These are phyloP conservation scores for Tubosaeta brunneosetosa DNA, from an alignment of 768 basidiomycete genomes.

Conservation along the genomic window DNA sequence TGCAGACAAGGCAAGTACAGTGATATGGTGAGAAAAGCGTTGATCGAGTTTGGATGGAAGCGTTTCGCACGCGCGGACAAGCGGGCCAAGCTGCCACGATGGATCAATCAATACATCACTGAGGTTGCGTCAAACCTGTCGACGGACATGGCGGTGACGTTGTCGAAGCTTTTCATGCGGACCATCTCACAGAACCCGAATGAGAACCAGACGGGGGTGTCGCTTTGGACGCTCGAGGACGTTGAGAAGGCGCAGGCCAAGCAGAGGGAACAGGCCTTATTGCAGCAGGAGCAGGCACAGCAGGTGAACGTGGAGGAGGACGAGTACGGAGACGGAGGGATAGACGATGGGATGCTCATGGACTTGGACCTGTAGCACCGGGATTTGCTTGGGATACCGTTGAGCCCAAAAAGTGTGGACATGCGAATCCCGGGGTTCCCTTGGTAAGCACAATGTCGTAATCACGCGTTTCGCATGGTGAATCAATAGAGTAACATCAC, in stretches of 20 bases:
- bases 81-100: slow-evolving; percentile 91
- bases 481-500: too few species aligned
- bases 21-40: background rate
- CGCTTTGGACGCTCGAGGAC: slow-evolving; percentile 92
- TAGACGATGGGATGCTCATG: slow-evolving; percentile 58
- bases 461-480: too few species aligned
- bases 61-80: slow-evolving; percentile 91
- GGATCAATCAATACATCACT: slow-evolving; percentile 99
- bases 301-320: slow-evolving; percentile 39
- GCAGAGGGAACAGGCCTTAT: slow-evolving; percentile 61
- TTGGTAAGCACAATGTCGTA: too few species aligned
- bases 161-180: slow-evolving; percentile 95
- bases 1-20: slow-evolving; percentile 81
- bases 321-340: slow-evolving; percentile 63
- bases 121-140: slow-evolving; percentile 96
- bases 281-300: slow-evolving; percentile 21
- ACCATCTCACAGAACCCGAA: slow-evolving; percentile 98
- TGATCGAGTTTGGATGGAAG: slow-evolving; percentile 36
- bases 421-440: too few species aligned
- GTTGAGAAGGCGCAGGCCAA: slow-evolving; percentile 81
- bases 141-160: slow-evolving; percentile 93
- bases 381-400: too few species aligned
- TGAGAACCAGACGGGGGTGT: slow-evolving; percentile 91
- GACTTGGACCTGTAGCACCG: slow-evolving; percentile 43
- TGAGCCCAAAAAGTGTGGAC: too few species aligned